Evolutionary conservation across 352 stramenopile genomes (phyloP).

Genomic region (Phytophthora kernoviae): DNA sequence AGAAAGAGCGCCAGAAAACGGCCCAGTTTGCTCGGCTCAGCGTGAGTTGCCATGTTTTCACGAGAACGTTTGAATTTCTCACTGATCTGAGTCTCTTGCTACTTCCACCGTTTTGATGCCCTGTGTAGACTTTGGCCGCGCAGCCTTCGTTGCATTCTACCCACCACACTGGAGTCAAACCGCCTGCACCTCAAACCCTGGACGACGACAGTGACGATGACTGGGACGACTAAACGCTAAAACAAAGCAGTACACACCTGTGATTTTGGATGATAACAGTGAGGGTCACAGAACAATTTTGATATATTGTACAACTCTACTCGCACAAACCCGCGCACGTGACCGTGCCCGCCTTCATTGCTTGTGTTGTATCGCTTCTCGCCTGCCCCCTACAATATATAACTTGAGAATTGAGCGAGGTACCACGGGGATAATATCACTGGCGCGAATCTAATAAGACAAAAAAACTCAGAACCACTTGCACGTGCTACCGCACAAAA

Average conservation of each 20-base stretch:
- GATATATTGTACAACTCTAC: slow-evolving; percentile 50
- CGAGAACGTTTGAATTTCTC: not conserved
- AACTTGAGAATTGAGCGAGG: no score
- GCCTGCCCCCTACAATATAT: slow-evolving; percentile 40
- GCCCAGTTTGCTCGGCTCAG: slow-evolving; percentile 76
- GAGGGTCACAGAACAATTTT: slow-evolving; percentile 26
- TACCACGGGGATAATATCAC: not conserved
- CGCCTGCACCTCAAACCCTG: slow-evolving; percentile 8
- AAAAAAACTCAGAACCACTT: slow-evolving; percentile 5
- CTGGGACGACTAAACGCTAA: slow-evolving; percentile 75
- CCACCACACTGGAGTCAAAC: slow-evolving; percentile 32
- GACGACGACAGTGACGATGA: slow-evolving; percentile 78
- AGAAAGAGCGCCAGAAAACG: slow-evolving; percentile 62
- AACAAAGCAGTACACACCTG: not conserved
- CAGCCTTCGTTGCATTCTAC: slow-evolving; percentile 75
- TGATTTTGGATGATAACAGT: not conserved
- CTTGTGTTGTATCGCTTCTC: slow-evolving; percentile 2
- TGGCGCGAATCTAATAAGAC: not conserved
- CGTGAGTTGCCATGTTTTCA: slow-evolving; percentile 31
- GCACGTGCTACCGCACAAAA: slow-evolving; percentile 43
- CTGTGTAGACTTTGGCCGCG: slow-evolving; percentile 51
- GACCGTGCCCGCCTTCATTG: slow-evolving; percentile 1
- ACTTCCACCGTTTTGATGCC: slow-evolving; percentile 11
- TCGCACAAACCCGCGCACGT: slow-evolving; percentile 11
- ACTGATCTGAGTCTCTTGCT: not conserved